Conservation (phyloP, 1,139 yeast genomes). For the Pneumocystis sp. region DNA sequence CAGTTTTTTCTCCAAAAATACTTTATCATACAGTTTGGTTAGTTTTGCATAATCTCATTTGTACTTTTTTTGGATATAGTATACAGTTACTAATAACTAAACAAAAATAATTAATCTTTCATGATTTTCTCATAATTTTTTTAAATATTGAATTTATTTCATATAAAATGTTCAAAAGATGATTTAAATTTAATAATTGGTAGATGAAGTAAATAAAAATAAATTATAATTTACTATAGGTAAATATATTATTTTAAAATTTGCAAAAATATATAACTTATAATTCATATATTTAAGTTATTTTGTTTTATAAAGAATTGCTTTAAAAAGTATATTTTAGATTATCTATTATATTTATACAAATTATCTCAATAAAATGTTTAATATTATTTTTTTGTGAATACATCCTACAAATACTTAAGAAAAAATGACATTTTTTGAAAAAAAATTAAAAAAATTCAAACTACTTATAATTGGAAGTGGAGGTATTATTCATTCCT, state of each 20-base stretch:
- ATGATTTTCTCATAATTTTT: neutral
- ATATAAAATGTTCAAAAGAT: neutral
- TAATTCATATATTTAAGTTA: neutral
- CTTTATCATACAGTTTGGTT: slow-evolving; percentile 70
- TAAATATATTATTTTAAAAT: neutral
- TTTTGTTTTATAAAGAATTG: neutral
- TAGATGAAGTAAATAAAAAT: neutral
- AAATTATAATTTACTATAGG: neutral
- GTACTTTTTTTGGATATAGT: neutral
- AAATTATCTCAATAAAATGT: too few species aligned
- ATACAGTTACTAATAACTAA: neutral
- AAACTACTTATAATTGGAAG: slow-evolving; percentile 66
- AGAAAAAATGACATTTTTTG: neutral
- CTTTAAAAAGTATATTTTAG: neutral
- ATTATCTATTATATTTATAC: too few species aligned
- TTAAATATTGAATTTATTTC: neutral
- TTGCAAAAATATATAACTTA: neutral
- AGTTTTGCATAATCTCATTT: slow-evolving; percentile 11
- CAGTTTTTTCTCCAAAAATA: slow-evolving; percentile 88
- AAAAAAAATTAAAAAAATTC: neutral
- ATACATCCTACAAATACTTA: too few species aligned
- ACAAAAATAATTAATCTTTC: neutral
- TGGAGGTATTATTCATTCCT: slow-evolving; percentile 43
- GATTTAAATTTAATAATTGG: neutral
- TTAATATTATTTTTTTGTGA: neutral